Evolutionary conservation across 148 eudicot species (phyloP), one percentile per base, ranked within the genome.

Genomic region (Simmondsia chinensis): DNA sequence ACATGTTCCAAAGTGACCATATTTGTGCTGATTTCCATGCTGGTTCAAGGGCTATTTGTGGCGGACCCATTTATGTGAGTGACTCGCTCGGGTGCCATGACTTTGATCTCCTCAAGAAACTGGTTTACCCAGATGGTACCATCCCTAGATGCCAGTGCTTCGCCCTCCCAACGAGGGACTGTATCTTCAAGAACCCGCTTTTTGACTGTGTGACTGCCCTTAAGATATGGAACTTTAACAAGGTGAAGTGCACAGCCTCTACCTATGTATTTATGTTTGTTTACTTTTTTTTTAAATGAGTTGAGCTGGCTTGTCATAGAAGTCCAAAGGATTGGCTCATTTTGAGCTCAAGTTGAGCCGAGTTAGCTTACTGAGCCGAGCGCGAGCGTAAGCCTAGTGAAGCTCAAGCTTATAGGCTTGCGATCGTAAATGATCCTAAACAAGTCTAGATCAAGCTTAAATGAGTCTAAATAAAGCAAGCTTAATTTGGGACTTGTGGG

Each of bases 121-220:
- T 77, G 0, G 68, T 69, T 7, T 49, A 52, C 39, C 76, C 63
- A 6, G 83, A 77, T 48, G 75, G 79, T 5, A 77, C 70, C 31
- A 66, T 77, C 22, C 79, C 83, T 34, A 73, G 51, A 56, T 77
- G 79, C 63, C 52, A 42, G 9, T 57, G 57, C 43, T 72, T 61
- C 48, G 79, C 83, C 8, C 83, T 77, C 24, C 83, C 83, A 2
- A 69, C 83, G 3, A 65, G 79, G 32, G 83, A 77, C 20, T 65
- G 75, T 44, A 50, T 77, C 41, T 72, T 77, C 72, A 61, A 61
- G 39, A 77, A 59, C 30, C 73, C 83, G 3, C 67, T 77, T 32
- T 77, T 69, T 35, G 75, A 76, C 25, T 42, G 57, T 20, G 56
- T 57, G 5, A 61, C 72, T 37, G 29, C 65, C 13, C 75, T 77